A percentile compares a stretch with the other conserved stretches of the same genome.
Evolutionary conservation across 176 grass and related monocot species (phyloP).

Genomic region (Eleusine coracana): DNA sequence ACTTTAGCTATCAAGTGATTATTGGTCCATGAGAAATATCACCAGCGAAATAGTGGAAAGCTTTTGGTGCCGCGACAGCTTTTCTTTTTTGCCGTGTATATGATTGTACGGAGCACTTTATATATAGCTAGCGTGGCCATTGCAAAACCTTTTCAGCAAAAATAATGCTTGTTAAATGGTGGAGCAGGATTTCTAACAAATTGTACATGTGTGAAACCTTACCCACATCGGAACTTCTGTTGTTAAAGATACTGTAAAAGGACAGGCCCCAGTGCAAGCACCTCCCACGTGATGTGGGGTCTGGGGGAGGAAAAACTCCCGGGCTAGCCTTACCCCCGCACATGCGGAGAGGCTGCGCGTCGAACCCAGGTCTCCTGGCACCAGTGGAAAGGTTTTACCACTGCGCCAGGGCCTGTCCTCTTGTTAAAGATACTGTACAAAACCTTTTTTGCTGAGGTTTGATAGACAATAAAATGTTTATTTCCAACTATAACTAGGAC

Average conservation of each 20-base stretch:
- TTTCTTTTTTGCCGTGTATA: conserved; percentile 10
- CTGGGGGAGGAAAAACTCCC: too few species aligned
- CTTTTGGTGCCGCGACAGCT: background rate
- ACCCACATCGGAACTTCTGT: background rate
- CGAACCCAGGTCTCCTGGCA: too few species aligned
- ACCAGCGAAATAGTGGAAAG: background rate
- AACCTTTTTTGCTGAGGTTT: background rate
- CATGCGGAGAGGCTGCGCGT: too few species aligned
- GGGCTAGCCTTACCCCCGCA: too few species aligned
- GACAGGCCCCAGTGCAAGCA: too few species aligned
- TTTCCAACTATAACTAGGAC: background rate
- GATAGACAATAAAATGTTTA: background rate
- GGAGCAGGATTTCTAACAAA: conserved; percentile 2
- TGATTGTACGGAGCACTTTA: conserved; percentile 23
- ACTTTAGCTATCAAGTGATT: background rate
- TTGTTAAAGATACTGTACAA: background rate
- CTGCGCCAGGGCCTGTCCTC: too few species aligned
- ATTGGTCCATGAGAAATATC: background rate
- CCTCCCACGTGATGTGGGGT: too few species aligned
- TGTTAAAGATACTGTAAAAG: background rate
- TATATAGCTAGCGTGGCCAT: background rate
- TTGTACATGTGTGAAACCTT: conserved; percentile 23
- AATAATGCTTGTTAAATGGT: background rate
- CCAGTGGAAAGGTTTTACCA: too few species aligned
- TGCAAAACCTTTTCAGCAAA: background rate